Evolutionary conservation across 768 basidiomycete genomes (phyloP).

Genomic region (Pholiota conissans): DNA sequence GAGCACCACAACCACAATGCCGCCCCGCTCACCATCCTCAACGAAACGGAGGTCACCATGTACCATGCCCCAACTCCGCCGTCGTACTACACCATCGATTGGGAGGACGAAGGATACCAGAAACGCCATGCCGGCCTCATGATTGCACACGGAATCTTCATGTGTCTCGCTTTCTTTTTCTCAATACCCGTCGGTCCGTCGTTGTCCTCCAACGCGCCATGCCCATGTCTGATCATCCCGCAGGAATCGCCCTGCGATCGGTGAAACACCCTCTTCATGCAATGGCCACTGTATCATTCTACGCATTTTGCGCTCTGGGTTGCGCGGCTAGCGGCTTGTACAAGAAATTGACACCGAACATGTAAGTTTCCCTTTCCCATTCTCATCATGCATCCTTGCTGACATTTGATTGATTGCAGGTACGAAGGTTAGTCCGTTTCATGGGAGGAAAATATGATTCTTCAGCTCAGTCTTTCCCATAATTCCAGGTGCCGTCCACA

Average conservation of each 20-base stretch:
- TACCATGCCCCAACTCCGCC: conserved; percentile 71
- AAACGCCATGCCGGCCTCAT: conserved; percentile 69
- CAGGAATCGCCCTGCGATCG: conserved; percentile 81
- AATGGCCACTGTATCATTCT: conserved; percentile 62
- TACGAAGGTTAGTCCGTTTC: conserved; percentile 50
- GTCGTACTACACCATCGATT: conserved; percentile 83
- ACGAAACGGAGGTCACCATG: conserved; percentile 73
- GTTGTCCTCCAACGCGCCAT: neutral
- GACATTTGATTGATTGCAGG: conserved; percentile 38
- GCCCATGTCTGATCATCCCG: neutral
- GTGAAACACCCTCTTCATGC: conserved; percentile 68
- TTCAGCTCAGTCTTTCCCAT: neutral
- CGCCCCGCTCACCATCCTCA: conserved; percentile 59
- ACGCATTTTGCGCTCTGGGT: conserved; percentile 59
- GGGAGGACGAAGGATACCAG: conserved; percentile 48
- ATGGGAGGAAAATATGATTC: conserved; percentile 4
- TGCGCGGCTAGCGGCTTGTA: conserved; percentile 71
- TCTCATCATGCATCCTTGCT: neutral
- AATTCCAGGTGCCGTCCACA: conserved; percentile 50
- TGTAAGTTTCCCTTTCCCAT: conserved; percentile 49
- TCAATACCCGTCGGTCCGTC: conserved; percentile 75
- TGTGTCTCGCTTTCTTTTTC: conserved; percentile 81
- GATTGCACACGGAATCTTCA: conserved; percentile 68
- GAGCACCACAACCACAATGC: conserved; percentile 50
- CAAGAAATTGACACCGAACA: conserved; percentile 76